Conservation (phyloP, 2,329 filamentous ascomycete genomes). For the Incumbomyces delicatus region DNA sequence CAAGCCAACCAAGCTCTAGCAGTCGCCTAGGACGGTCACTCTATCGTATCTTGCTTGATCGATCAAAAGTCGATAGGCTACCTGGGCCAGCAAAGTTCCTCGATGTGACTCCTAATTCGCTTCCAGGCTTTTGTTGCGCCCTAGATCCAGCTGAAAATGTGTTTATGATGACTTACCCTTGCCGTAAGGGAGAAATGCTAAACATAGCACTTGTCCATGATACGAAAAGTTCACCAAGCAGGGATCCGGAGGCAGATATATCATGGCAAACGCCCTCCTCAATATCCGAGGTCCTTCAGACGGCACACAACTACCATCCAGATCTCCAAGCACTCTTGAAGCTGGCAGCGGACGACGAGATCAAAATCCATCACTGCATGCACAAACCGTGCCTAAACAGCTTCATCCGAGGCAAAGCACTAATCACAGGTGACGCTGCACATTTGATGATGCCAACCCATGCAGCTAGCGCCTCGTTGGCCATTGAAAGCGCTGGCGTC, state of each 20-base stretch:
- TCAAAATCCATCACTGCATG: not conserved
- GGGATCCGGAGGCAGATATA: constrained; percentile 7
- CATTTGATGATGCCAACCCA: constrained; percentile 29
- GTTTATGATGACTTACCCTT: constrained; percentile 12
- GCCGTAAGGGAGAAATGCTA: constrained; percentile 9
- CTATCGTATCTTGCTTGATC: constrained; percentile 13
- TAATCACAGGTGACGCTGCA: constrained; percentile 31
- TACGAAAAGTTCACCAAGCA: constrained; percentile 4
- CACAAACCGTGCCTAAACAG: constrained; percentile 17
- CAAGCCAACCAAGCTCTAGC: constrained; percentile 5
- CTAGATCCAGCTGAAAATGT: not conserved
- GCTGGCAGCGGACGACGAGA: not conserved
- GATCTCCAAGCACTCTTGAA: constrained; percentile 10
- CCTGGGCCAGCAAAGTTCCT: constrained; percentile 11
- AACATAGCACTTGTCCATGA: constrained; percentile 13
- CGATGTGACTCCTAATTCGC: constrained; percentile 1
- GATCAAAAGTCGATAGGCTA: constrained; percentile 8
- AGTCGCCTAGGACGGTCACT: constrained; percentile 11
- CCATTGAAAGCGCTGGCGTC: constrained; percentile 19
- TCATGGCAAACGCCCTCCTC: constrained; percentile 12
- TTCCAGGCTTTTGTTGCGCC: constrained; percentile 13
- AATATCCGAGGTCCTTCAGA: constrained; percentile 8
- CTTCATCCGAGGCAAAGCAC: constrained; percentile 23
- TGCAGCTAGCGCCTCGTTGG: constrained; percentile 24
- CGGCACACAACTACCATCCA: constrained; percentile 11